phyloP scores from a whole-genome alignment of 495 filamentous ascomycete genomes.

The Lichenothelia convexa region DNA sequence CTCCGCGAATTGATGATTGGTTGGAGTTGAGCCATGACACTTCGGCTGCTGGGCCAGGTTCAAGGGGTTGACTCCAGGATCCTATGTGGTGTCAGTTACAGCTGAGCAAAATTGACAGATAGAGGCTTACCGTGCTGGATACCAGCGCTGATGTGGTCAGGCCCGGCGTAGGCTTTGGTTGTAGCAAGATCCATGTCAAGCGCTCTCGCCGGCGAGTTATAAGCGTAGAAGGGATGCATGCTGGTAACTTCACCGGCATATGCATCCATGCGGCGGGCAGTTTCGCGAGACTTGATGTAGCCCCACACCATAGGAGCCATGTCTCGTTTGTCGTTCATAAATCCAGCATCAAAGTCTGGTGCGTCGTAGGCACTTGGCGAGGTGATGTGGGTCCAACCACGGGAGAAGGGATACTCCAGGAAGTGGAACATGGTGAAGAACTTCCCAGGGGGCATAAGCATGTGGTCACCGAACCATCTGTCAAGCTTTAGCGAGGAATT shows the following conservation, averaged over 20 bases:
- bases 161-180: conserved; percentile 55
- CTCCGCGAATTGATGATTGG: conserved; percentile 34
- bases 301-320: conserved; percentile 76
- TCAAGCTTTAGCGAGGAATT: neutral
- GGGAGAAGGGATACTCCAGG: conserved; percentile 66
- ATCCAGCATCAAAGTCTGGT: conserved; percentile 68
- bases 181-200: conserved; percentile 56
- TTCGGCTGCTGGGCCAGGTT: conserved; percentile 30
- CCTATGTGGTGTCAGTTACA: conserved; percentile 1
- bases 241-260: conserved; percentile 50
- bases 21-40: conserved; percentile 30
- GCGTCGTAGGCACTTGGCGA: conserved; percentile 52
- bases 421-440: conserved; percentile 86
- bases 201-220: conserved; percentile 46
- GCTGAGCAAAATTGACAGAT: neutral
- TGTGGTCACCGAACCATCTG: conserved; percentile 8
- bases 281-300: conserved; percentile 76
- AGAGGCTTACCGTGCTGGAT: conserved; percentile 35
- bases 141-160: conserved; percentile 53
- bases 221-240: conserved; percentile 45
- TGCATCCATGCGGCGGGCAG: conserved; percentile 54
- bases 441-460: conserved; percentile 44
- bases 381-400: conserved; percentile 53
- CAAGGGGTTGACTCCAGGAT: conserved; percentile 29
- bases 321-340: conserved; percentile 72